Percentiles rank a stretch among this genome's conserved stretches.
These are phyloP conservation scores for Aegilops longissima DNA, from an alignment of 176 grass and related monocot genomes.

Conservation along the genomic window DNA sequence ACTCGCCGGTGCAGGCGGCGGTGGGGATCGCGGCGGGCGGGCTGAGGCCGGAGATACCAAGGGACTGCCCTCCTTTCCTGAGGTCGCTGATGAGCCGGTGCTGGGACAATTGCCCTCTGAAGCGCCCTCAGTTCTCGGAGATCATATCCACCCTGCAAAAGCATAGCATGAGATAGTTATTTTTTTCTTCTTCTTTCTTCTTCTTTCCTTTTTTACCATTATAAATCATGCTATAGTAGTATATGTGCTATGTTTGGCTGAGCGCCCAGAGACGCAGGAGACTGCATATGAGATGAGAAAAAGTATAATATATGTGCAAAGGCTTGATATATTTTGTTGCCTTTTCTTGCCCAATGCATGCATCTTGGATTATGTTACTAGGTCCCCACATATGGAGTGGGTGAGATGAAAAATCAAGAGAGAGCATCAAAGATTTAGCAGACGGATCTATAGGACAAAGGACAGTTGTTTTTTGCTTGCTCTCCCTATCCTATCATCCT, in stretches of 20 bases:
- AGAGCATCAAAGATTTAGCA: slow-evolving; percentile 1
- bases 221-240: slow-evolving; percentile 25
- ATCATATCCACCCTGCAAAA: slow-evolving; percentile 72
- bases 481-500: background rate
- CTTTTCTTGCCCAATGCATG: slow-evolving; percentile 22
- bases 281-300: slow-evolving; percentile 39
- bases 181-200: background rate
- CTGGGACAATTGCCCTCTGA: slow-evolving; percentile 82
- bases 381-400: background rate
- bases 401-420: slow-evolving; percentile 26
- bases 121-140: slow-evolving; percentile 86
- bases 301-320: slow-evolving; percentile 63
- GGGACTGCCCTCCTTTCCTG: slow-evolving; percentile 75
- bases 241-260: slow-evolving; percentile 45
- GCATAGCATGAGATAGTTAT: slow-evolving; percentile 72
- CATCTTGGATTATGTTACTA: background rate
- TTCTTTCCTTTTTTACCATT: background rate
- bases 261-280: slow-evolving; percentile 47
- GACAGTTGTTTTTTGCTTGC: background rate
- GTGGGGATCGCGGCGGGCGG: slow-evolving; percentile 92
- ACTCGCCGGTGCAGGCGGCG: slow-evolving; percentile 93
- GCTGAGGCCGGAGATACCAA: slow-evolving; percentile 86
- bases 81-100: slow-evolving; percentile 80
- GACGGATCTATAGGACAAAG: slow-evolving; percentile 1
- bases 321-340: slow-evolving; percentile 39